phyloP scores from a whole-genome alignment of 2,329 filamentous ascomycete species.

The Alternaria incomplexa region DNA sequence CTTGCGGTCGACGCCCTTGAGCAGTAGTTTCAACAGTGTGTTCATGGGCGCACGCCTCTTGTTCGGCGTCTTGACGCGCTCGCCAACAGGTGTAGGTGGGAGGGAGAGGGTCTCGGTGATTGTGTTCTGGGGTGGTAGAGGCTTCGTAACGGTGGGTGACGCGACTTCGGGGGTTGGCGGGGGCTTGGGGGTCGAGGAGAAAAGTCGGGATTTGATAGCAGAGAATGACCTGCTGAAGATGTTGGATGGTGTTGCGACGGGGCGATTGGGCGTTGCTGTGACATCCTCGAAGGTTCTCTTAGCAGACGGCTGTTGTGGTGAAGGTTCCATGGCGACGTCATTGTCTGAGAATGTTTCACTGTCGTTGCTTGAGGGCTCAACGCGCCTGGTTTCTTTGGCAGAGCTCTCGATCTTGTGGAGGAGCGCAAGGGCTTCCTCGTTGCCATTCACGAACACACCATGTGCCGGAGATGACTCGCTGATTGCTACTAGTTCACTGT shows the following conservation, averaged over 20 bases:
- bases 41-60: slow-evolving; percentile 23
- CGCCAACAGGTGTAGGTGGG: slow-evolving; percentile 36
- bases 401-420: slow-evolving; percentile 29
- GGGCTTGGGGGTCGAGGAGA: slow-evolving; percentile 11
- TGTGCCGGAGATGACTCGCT: slow-evolving; percentile 10
- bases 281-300: slow-evolving; percentile 5
- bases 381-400: slow-evolving; percentile 10
- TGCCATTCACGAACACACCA: slow-evolving; percentile 20
- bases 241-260: slow-evolving; percentile 12
- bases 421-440: slow-evolving; percentile 27
- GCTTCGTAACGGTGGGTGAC: slow-evolving; percentile 16
- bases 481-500: slow-evolving; percentile 17
- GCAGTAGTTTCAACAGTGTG: slow-evolving; percentile 23
- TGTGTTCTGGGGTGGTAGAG: slow-evolving; percentile 17
- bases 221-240: slow-evolving; percentile 30
- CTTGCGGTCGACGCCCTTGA: slow-evolving; percentile 24
- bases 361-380: slow-evolving; percentile 1
- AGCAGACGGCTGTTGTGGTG: slow-evolving; percentile 3
- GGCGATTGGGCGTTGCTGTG: slow-evolving; percentile 13
- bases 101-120: slow-evolving; percentile 32
- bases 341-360: slow-evolving; percentile 1
- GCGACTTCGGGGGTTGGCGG: slow-evolving; percentile 4
- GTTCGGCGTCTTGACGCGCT: slow-evolving; percentile 24
- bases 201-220: slow-evolving; percentile 26
- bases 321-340: slow-evolving; percentile 1